Evolutionary conservation across 2,329 filamentous ascomycete species (phyloP), one percentile per base, ranked within the genome.

Genomic region (Talaromyces sp.): DNA sequence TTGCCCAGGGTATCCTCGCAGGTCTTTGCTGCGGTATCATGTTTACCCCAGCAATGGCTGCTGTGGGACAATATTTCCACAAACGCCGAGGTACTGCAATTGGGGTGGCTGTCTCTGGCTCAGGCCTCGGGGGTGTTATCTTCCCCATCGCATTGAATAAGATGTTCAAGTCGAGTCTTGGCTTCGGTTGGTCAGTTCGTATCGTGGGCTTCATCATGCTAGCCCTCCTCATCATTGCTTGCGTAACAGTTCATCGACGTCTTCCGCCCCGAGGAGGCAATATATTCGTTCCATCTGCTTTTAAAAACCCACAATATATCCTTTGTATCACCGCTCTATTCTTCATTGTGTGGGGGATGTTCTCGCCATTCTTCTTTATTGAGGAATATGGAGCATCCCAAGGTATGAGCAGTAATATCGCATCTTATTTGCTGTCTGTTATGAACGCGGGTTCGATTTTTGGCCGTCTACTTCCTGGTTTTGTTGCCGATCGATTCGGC

Each of bases 101-200:
- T 19, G 82, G 81, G 1, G 21, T 82, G 1, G 74, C 71, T 0
- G 68, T 80, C 0, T 69, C 77, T 0, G 82, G 81, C 0, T 80
- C 78, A 0, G 80, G 78, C 1, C 67, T 83, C 3, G 83, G 82
- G 7, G 82, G 80, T 13, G 70, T 85, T 49, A 68, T 84, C 26
- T 79, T 82, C 41, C 82, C 82, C 14, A 72, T 79, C 51, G 60
- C 62, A 65, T 70, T 80, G 54, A 80, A 77, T 58, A 77, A 79
- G 63, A 72, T 85, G 67, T 70, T 85, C 19, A 80, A 80, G 60
- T 69, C 75, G 0, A 62, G 60, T 0, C 64, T 84, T 35, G 72
- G 74, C 9, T 77, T 83, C 59, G 79, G 75, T 27, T 84, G 82
- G 82, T 74, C 80, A 0, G 75, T 84, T 0, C 73, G 82, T 2